phyloP scores from a whole-genome alignment of 768 basidiomycete genomes.

The Coprinopsis strossmayeri region DNA sequence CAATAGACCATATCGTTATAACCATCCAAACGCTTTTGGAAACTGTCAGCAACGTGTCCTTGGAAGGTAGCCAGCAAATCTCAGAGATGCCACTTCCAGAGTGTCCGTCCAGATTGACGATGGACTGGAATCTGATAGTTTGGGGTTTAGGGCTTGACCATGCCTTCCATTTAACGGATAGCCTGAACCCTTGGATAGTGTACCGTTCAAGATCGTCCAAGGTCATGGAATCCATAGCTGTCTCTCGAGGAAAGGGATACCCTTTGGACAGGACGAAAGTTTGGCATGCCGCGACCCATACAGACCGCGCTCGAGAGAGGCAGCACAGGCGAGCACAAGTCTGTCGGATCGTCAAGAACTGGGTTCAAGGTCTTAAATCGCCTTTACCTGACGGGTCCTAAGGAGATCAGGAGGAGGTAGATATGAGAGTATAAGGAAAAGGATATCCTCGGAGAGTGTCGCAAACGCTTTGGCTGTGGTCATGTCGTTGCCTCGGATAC shows the following conservation, averaged over 20 bases:
- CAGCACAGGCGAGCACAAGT: background rate
- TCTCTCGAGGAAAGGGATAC: slow-evolving; percentile 2
- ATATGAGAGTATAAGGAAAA: background rate
- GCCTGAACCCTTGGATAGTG: background rate
- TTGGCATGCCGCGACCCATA: background rate
- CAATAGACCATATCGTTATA: background rate
- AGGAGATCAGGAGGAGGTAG: background rate
- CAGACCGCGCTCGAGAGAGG: background rate
- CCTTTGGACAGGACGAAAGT: background rate
- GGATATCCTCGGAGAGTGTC: too few species aligned
- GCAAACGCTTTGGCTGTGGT: too few species aligned
- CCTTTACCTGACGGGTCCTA: slow-evolving; percentile 2
- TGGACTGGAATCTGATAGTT: background rate
- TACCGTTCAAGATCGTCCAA: background rate
- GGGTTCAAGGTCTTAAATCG: background rate
- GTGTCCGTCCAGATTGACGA: background rate
- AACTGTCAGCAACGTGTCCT: background rate
- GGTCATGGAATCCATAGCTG: background rate
- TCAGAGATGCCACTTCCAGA: background rate
- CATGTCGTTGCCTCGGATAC: too few species aligned
- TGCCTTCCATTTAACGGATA: background rate
- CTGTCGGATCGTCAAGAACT: background rate
- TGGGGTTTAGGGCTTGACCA: background rate
- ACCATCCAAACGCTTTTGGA: slow-evolving; percentile 3
- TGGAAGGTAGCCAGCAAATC: background rate